Percentiles rank a stretch among this genome's conserved stretches.
phyloP scores from a whole-genome alignment of 2,329 filamentous ascomycete genomes.

The Biscogniauxia marginata region DNA sequence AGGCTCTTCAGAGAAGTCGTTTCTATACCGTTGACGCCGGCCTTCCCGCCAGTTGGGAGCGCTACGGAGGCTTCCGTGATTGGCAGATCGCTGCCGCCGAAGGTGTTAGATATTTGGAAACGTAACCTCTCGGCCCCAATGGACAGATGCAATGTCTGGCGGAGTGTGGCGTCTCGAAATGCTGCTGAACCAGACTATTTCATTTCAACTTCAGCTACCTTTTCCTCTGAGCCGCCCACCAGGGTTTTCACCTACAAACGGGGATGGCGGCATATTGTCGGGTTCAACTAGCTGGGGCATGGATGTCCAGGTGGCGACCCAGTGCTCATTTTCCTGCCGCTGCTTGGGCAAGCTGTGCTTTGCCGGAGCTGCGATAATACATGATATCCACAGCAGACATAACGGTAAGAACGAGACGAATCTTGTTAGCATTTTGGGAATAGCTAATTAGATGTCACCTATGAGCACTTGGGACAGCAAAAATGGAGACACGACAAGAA shows the following conservation, averaged over 20 bases:
- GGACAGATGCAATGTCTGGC: conserved; percentile 63
- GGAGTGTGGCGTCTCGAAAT: conserved; percentile 62
- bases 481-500: neutral
- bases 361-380: conserved; percentile 14
- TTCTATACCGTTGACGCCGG: conserved; percentile 54
- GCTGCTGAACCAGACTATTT: conserved; percentile 42
- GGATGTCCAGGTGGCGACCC: conserved; percentile 63
- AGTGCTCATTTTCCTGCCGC: conserved; percentile 45
- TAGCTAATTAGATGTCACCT: neutral
- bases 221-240: neutral
- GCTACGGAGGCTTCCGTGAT: conserved; percentile 60
- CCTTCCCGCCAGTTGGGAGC: conserved; percentile 50
- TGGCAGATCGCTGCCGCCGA: conserved; percentile 58
- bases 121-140: conserved; percentile 56
- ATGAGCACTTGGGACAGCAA: neutral
- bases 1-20: conserved; percentile 49
- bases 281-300: conserved; percentile 66
- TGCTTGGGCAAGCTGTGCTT: neutral
- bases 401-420: conserved; percentile 11
- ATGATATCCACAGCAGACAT: conserved; percentile 21
- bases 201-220: neutral
- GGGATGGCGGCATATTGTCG: conserved; percentile 57
- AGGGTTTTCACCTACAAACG: conserved; percentile 49
- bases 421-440: conserved; percentile 11
- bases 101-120: conserved; percentile 64